Conservation (phyloP, 2,329 filamentous ascomycete genomes). For the Graphilbum fragrans region DNA sequence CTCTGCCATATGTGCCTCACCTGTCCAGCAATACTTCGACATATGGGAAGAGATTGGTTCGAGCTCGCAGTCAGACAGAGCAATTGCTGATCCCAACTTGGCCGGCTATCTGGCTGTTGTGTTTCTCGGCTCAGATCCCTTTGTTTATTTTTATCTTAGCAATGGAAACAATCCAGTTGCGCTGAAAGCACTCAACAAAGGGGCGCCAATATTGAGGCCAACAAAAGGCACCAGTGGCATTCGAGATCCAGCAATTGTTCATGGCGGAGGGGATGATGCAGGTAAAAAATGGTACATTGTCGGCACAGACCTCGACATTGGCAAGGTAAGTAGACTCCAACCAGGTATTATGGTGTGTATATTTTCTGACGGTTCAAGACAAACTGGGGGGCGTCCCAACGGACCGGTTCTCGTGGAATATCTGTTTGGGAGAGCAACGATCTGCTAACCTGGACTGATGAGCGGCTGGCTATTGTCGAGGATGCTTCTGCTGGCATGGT, state of each 20-base stretch:
- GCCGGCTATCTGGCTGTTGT: conserved; percentile 41
- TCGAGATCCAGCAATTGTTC: conserved; percentile 36
- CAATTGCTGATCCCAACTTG: conserved; percentile 21
- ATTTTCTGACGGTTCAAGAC: no score
- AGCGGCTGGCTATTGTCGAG: conserved; percentile 37
- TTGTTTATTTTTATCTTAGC: conserved; percentile 41
- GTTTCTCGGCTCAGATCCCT: conserved; percentile 40
- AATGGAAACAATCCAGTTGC: conserved; percentile 37
- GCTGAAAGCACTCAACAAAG: conserved; percentile 35
- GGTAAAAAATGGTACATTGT: conserved; percentile 43
- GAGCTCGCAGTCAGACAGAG: no score
- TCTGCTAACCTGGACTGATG: conserved; percentile 33
- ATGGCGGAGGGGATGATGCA: conserved; percentile 30
- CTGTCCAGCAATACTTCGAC: no score
- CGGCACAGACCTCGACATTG: conserved; percentile 41
- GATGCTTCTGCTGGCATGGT: conserved; percentile 43
- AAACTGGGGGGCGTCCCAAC: conserved; percentile 37
- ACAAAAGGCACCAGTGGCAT: conserved; percentile 39
- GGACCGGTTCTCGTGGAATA: conserved; percentile 37
- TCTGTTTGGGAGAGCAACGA: conserved; percentile 43
- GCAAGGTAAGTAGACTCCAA: no score
- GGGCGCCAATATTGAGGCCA: conserved; percentile 32
- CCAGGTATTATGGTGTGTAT: no score
- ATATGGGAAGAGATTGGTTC: no score
- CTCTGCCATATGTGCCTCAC: no score